Evolutionary conservation across 371 early-diverging fungal species (phyloP).

Genomic region (Mucor sp.): DNA sequence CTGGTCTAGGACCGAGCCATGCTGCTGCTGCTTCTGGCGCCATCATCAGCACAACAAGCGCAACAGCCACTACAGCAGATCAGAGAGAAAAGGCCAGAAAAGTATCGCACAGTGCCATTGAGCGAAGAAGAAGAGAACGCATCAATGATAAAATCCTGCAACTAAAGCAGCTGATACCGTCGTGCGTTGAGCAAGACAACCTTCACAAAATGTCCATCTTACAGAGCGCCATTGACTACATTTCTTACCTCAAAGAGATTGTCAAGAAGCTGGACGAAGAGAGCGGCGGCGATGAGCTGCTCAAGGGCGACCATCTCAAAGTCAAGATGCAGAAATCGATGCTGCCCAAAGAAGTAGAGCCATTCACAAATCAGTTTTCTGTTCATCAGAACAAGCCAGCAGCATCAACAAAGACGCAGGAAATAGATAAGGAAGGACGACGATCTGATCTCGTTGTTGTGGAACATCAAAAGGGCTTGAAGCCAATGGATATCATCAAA

Average conservation of each 20-base stretch:
- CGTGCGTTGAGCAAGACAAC: constrained; percentile 66
- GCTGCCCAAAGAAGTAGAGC: constrained; percentile 48
- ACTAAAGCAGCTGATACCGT: constrained; percentile 46
- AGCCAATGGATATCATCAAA: constrained; percentile 36
- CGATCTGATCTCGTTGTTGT: constrained; percentile 1
- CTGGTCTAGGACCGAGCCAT: constrained; percentile 15
- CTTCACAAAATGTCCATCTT: constrained; percentile 77
- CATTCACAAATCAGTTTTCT: constrained; percentile 47
- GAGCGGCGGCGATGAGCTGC: constrained; percentile 1
- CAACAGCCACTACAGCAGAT: constrained; percentile 34
- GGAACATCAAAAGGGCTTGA: constrained; percentile 22
- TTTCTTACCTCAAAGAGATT: constrained; percentile 55
- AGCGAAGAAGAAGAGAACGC: constrained; percentile 74
- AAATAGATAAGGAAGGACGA: neutral
- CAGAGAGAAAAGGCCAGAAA: constrained; percentile 64
- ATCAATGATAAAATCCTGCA: constrained; percentile 71
- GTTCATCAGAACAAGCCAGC: neutral
- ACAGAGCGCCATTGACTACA: constrained; percentile 76
- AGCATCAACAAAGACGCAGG: neutral
- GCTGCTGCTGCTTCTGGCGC: too few species aligned
- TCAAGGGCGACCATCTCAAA: constrained; percentile 22
- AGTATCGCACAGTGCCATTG: constrained; percentile 80
- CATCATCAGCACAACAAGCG: neutral
- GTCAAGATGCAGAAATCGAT: constrained; percentile 33
- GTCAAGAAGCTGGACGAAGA: constrained; percentile 46